Base-by-base conservation (phyloP, 139 green algal species). In the Zygnema cylindricum region DNA sequence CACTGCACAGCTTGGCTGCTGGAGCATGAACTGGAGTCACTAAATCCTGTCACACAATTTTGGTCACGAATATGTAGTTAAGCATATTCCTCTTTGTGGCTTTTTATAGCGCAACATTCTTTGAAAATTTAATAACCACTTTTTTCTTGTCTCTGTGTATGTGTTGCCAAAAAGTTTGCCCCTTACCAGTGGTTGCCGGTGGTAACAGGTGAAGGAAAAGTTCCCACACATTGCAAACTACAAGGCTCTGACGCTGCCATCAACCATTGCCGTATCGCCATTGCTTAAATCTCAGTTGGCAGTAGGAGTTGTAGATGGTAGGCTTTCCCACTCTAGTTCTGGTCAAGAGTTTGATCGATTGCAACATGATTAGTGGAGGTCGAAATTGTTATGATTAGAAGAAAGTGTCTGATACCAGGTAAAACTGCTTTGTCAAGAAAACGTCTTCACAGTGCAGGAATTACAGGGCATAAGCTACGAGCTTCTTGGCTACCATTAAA, bases 201-300 rank as follows among this genome's bases (percentile, higher is more conserved):
- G n/a, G n/a, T n/a, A n/a, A 32, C n/a, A 88, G 55, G 82, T 55
- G 55, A 33, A 38, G 36, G 57, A 43, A 22, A 88, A 88, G 57
- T 88, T 88, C 54, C 82, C 82, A 41, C 57, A 88, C 32, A 83
- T 82, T 30, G 35, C n/a, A 1, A 43, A 43, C 7, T 82, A 69
- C n/a, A 38, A 7, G 3, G 82, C 57, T 2, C 82, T 88, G 23
- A 43, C 7, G 33, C n/a, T 88, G n/a, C 81, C 36, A 33, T 23
- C 30, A 16, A 3, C 36, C 1, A 35, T 23, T n/a, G 55, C 78
- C 82, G 55, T 82, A n/a, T 3, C 33, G 2, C 1, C 23, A n/a
- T 40, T 88, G 55, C 55, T 88, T 32, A 88, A 83, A 22, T 32
- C 16, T 1, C 82, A 88, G 43, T 3, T 88, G 32, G 82, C 82